Base-by-base conservation (phyloP, 371 early-diverging fungal species). In the Catenaria anguillulae region DNA sequence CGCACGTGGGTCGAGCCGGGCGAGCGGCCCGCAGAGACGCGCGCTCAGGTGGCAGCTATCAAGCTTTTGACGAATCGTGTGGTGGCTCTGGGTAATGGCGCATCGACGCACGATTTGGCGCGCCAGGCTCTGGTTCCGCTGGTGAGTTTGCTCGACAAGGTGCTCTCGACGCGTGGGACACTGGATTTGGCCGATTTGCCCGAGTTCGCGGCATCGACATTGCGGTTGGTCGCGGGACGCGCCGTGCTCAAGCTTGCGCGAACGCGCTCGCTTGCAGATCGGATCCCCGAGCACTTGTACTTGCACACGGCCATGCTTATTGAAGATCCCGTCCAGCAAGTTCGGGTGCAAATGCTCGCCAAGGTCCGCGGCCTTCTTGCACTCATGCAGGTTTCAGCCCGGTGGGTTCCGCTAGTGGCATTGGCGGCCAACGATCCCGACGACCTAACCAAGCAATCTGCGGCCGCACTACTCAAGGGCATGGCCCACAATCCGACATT, bases 351-450 rank as follows among this genome's bases (percentile, higher is more conserved):
- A 0, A 80, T 93, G 61, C 79, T 84, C 19, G 74, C 80, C 21
- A 81, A 81, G 59, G 72, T 97, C 54, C 77, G 90, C 66, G 81
- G 78, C 43, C 78, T 82, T 37, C 71, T 94, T 31, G 76, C 78
- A 10, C 55, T 66, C 2, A 67, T 75, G 42, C 75, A 75, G 19
- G 67, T 94, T 0, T 85, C 83, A 59, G 69, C 79, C 35, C 79
- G 88, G 10, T 93, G 81, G 62, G 66, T 85, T 45, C 72, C 87
- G 13, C 66, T 85, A 2, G 66, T 93, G 52, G 79, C 88, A 64
- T 68, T 93, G 33, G 84, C 81, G 4, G 95, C 93, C 0, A 85
- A 88, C 65, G 97, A 97, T 56, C 89, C 91, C 0, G 93, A 91
- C 64, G 58, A 62, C 0, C 76, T 73, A 31, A 2, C 29, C 29